Evolutionary conservation across 1,284 basidiomycete species (phyloP), one percentile per base, ranked within the genome.

Genomic region (Ustilago loliicola): DNA sequence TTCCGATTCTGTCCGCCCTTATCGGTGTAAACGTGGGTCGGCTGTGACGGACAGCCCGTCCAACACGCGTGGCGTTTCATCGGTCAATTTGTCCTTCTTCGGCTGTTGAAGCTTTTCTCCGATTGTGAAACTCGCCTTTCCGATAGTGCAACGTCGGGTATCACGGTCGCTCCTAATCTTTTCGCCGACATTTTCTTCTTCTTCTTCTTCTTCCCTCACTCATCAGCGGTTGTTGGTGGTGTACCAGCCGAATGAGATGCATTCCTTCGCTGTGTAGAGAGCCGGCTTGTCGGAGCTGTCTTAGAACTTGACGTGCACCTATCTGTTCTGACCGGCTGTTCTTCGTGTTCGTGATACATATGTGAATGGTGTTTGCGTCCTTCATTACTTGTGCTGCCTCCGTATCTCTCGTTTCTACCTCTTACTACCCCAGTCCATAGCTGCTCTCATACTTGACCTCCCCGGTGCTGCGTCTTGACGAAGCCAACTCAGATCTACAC

Each of bases 101-200:
- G 48, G 48, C 48, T 50, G 48, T 50, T 15, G 25, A 54, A 19
- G n/a, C 21, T 29, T 67, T 67, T 67, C 59, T 61, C 59, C 65
- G 65, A 61, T n/a, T 23, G 13, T 1, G n/a, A 23, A 19, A 45
- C 17, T 1, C n/a, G 10, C 50, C 61, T 30, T 55, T 61, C 61
- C 19, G 58, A 55, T 65, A 60, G 57, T 48, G 62, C 61, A 21
- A 2, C 10, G 32, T 70, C 61, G 68, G 68, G n/a, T 34, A 54
- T 70, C 61, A 70, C 68, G 68, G 68, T 68, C 54, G 5, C 19
- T 21, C 48, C 23, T 50, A 21, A 27, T 27, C 15, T 47, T 47
- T 47, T 34, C 27, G 21, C 29, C 45, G 32, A 27, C 23, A 10
- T 21, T 56, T 56, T 51, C 45, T n/a, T 27, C 58, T 61, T 52